Conservation (phyloP, 495 filamentous ascomycete species). For the Penicillium atrosanguineum region DNA sequence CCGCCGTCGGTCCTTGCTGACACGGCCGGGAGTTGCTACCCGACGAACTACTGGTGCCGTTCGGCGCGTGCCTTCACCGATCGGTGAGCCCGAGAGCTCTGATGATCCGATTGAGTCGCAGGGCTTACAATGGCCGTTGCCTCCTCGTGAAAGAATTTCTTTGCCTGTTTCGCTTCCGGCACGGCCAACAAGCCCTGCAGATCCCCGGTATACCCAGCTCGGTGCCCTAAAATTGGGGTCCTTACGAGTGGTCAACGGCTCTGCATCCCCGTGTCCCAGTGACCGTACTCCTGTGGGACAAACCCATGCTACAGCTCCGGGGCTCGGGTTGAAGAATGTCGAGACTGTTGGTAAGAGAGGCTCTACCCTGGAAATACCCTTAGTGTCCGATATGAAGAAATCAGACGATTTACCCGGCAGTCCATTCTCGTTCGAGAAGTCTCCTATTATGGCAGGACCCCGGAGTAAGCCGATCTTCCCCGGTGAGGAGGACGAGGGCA, state of each 20-base stretch:
- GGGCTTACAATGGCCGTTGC: slow-evolving; percentile 21
- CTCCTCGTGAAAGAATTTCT: slow-evolving; percentile 9
- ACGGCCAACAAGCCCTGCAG: slow-evolving; percentile 41
- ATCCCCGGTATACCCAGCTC: slow-evolving; percentile 47
- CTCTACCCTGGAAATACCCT: slow-evolving; percentile 21
- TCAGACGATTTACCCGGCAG: slow-evolving; percentile 31
- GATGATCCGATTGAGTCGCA: slow-evolving; percentile 11
- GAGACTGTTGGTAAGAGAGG: slow-evolving; percentile 7
- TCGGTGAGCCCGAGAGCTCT: slow-evolving; percentile 20
- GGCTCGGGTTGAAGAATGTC: slow-evolving; percentile 14
- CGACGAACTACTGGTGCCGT: slow-evolving; percentile 32
- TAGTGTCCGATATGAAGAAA: slow-evolving; percentile 12
- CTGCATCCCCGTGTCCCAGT: slow-evolving; percentile 42
- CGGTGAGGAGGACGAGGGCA: slow-evolving; percentile 32
- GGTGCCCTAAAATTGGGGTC: slow-evolving; percentile 49
- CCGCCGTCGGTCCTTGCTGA: slow-evolving; percentile 48
- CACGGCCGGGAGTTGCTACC: slow-evolving; percentile 47
- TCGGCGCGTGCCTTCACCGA: slow-evolving; percentile 25
- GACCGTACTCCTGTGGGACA: slow-evolving; percentile 27
- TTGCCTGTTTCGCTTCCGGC: slow-evolving; percentile 1
- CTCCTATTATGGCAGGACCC: slow-evolving; percentile 21
- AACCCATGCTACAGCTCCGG: slow-evolving; percentile 9
- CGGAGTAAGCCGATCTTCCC: slow-evolving; percentile 7
- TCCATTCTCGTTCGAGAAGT: slow-evolving; percentile 41
- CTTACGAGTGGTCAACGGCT: slow-evolving; percentile 49